Evolutionary conservation across 2,329 filamentous ascomycete genomes (phyloP).

Genomic region (Lizonia empirigonia): DNA sequence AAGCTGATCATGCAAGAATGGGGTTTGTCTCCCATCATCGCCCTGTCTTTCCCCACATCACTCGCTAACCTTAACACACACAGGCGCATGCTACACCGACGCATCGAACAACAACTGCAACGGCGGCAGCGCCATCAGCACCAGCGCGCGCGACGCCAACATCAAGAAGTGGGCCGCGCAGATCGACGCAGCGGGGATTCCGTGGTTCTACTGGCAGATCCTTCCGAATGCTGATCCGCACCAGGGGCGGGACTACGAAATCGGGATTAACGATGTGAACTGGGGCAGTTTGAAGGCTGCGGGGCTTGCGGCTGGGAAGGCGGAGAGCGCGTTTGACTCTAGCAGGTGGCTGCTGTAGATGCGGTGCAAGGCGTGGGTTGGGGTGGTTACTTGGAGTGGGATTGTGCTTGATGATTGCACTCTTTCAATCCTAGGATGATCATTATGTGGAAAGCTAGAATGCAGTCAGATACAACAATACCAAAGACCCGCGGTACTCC

Average conservation of each 20-base stretch:
- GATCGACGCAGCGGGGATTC: slow-evolving; percentile 11
- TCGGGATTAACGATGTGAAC: slow-evolving; percentile 11
- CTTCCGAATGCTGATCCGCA: slow-evolving; percentile 12
- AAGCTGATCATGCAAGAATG: slow-evolving; percentile 18
- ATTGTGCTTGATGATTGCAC: no score
- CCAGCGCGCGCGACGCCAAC: background rate
- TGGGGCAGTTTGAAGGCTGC: slow-evolving; percentile 3
- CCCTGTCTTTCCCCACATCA: no score
- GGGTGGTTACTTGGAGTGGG: no score
- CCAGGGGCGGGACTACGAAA: slow-evolving; percentile 11
- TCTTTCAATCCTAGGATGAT: no score
- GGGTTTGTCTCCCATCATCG: no score
- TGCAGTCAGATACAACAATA: no score
- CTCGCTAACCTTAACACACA: no score
- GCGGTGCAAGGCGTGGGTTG: no score
- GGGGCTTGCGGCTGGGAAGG: slow-evolving; percentile 9
- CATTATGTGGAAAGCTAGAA: no score
- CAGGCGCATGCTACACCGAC: slow-evolving; percentile 13
- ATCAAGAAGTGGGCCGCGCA: slow-evolving; percentile 7
- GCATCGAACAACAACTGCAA: slow-evolving; percentile 14
- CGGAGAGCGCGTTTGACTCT: slow-evolving; percentile 2
- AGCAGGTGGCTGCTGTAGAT: background rate
- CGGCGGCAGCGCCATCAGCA: background rate
- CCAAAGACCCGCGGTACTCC: no score
- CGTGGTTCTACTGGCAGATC: slow-evolving; percentile 18